These are phyloP conservation scores for Taphrina communis DNA, from an alignment of 1,139 yeast species.

Conservation along the genomic window DNA sequence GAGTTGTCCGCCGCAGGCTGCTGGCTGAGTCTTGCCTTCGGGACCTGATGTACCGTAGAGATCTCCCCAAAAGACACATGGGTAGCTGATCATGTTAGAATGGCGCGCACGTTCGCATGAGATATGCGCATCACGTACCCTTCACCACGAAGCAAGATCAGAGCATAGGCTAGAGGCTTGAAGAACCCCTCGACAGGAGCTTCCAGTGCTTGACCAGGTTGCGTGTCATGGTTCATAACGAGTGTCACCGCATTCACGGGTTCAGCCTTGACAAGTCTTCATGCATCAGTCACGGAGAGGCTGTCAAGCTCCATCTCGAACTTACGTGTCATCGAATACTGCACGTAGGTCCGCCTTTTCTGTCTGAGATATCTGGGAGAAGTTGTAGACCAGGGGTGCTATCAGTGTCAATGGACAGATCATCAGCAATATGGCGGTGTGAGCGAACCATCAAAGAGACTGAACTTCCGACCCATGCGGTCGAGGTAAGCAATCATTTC, in stretches of 20 bases:
- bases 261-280: constrained; percentile 42
- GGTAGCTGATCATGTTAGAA: constrained; percentile 28
- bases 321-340: constrained; percentile 45
- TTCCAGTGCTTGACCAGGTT: constrained; percentile 46
- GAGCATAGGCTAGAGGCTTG: constrained; percentile 46
- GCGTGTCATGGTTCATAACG: constrained; percentile 47
- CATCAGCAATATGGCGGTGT: background rate
- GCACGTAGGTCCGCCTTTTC: constrained; percentile 44
- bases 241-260: constrained; percentile 45
- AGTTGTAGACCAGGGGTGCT: constrained; percentile 46
- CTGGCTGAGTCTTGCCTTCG: constrained; percentile 41
- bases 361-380: constrained; percentile 44
- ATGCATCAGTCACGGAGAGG: constrained; percentile 13
- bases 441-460: constrained; percentile 42
- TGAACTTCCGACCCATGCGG: constrained; percentile 44
- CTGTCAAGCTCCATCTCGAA: constrained; percentile 7
- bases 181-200: constrained; percentile 46
- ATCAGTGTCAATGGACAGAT: background rate
- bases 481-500: constrained; percentile 45
- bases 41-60: constrained; percentile 45
- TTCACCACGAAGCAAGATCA: constrained; percentile 45
- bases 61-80: constrained; percentile 47
- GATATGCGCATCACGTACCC: constrained; percentile 32
- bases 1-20: constrained; percentile 45
- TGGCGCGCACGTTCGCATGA: background rate